Conservation (phyloP, 371 early-diverging fungal genomes). For the Rhizomucor pusillus region DNA sequence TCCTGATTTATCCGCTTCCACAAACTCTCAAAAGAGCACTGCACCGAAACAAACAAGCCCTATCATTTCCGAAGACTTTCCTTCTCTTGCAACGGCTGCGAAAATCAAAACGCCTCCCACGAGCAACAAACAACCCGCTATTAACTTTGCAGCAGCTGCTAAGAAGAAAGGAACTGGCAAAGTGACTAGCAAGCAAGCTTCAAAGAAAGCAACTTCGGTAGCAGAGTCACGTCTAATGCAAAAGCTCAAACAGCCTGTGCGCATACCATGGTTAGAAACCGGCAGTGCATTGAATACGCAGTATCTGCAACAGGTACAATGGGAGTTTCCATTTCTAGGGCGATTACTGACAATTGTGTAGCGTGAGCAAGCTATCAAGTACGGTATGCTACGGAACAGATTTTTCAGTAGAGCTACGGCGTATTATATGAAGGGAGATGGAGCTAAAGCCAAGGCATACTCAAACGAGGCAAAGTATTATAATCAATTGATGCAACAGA, state of each 20-base stretch:
- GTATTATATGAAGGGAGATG: conserved; percentile 56
- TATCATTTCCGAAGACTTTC: conserved; percentile 29
- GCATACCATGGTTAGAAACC: conserved; percentile 58
- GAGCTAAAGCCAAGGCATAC: conserved; percentile 49
- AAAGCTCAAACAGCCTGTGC: conserved; percentile 32
- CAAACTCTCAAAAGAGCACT: not conserved
- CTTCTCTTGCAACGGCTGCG: conserved; percentile 28
- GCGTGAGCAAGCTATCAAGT: conserved; percentile 55
- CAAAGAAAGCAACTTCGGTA: not conserved
- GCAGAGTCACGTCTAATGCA: conserved; percentile 8
- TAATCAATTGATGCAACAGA: conserved; percentile 57
- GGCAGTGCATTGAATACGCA: conserved; percentile 42
- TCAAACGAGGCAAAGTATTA: conserved; percentile 58
- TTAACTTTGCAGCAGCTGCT: conserved; percentile 37
- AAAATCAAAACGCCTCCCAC: conserved; percentile 13
- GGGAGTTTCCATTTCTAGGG: not conserved
- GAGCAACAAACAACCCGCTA: not conserved
- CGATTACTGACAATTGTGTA: conserved; percentile 5
- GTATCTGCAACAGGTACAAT: conserved; percentile 47
- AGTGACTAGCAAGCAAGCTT: conserved; percentile 1
- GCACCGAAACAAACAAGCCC: conserved; percentile 1
- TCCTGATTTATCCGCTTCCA: conserved; percentile 17
- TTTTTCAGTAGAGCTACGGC: conserved; percentile 57
- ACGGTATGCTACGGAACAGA: conserved; percentile 54
- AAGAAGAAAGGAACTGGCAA: conserved; percentile 29